These are phyloP conservation scores for Hirsutella minnesotensis DNA, from an alignment of 2,329 filamentous ascomycete species.

Conservation along the genomic window DNA sequence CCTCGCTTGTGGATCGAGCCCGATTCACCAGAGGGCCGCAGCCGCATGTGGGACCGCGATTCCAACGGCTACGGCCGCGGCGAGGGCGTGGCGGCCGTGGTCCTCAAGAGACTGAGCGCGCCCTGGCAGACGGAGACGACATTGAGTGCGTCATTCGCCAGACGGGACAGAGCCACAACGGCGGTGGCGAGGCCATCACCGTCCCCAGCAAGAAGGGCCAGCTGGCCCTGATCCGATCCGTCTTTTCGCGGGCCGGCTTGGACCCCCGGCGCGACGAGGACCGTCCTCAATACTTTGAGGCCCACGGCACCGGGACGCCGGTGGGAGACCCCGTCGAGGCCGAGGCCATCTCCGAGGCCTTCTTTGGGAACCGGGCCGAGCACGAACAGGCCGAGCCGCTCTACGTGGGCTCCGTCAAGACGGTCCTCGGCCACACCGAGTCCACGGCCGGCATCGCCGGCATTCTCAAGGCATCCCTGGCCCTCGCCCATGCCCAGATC, in stretches of 20 bases:
- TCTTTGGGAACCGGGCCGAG: constrained; percentile 16
- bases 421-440: constrained; percentile 14
- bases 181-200: constrained; percentile 8
- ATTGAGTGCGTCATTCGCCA: constrained; percentile 22
- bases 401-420: constrained; percentile 15
- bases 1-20: constrained; percentile 26
- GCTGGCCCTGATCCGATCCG: constrained; percentile 12
- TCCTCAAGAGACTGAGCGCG: constrained; percentile 33
- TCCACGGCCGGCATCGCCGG: constrained; percentile 12
- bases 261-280: constrained; percentile 7
- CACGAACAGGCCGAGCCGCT: constrained; percentile 4
- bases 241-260: constrained; percentile 17
- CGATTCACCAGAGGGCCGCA: constrained; percentile 15
- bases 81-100: constrained; percentile 21
- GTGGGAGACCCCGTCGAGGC: constrained; percentile 14
- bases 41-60: constrained; percentile 20
- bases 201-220: constrained; percentile 8
- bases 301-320: constrained; percentile 27
- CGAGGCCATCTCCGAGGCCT: constrained; percentile 24
- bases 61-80: constrained; percentile 36
- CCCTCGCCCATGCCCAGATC: constrained; percentile 9
- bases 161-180: constrained; percentile 26
- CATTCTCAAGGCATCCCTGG: constrained; percentile 7
- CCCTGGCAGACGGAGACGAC: constrained; percentile 28
- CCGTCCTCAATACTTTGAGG: constrained; percentile 15